Evolutionary conservation across 2,329 filamentous ascomycete species (phyloP).

Genomic region (Ceratocystis ficicola): DNA sequence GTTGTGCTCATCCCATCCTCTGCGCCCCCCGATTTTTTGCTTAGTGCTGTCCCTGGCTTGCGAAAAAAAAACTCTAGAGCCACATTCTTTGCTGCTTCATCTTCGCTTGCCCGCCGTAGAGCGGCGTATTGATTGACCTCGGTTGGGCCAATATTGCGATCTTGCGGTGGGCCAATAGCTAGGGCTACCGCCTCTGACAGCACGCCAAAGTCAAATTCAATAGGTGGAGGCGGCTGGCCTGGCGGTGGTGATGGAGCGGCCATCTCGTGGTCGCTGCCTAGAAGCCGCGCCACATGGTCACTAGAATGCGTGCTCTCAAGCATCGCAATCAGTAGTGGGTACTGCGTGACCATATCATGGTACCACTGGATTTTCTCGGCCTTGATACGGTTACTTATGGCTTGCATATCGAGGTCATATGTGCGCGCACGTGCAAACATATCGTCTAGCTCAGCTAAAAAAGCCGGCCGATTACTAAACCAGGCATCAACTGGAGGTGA

Average conservation of each 20-base stretch:
- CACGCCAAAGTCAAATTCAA: slow-evolving; percentile 21
- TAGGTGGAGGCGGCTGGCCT: slow-evolving; percentile 11
- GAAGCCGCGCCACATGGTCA: slow-evolving; percentile 29
- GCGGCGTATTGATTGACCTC: slow-evolving; percentile 16
- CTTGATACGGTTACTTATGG: slow-evolving; percentile 39
- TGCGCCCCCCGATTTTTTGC: background rate
- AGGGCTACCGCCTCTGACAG: slow-evolving; percentile 20
- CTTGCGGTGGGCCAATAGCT: slow-evolving; percentile 28
- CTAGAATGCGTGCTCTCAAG: slow-evolving; percentile 26
- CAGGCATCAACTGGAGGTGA: slow-evolving; percentile 28
- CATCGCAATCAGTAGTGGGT: slow-evolving; percentile 31
- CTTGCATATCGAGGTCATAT: slow-evolving; percentile 33
- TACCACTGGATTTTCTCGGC: slow-evolving; percentile 45
- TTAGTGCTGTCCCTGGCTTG: slow-evolving; percentile 6
- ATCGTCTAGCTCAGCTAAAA: slow-evolving; percentile 39
- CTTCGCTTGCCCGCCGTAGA: slow-evolving; percentile 17
- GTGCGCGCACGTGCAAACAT: slow-evolving; percentile 39
- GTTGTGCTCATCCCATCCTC: background rate
- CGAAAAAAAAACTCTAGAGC: slow-evolving; percentile 21
- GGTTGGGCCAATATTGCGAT: slow-evolving; percentile 20
- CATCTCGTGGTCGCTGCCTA: slow-evolving; percentile 14
- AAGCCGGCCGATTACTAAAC: slow-evolving; percentile 39
- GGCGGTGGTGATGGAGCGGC: background rate
- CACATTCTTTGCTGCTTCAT: slow-evolving; percentile 17
- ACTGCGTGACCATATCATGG: slow-evolving; percentile 33